Percentiles rank a stretch among this genome's conserved stretches.
These are phyloP conservation scores for Blastocystis sp. DNA, from an alignment of 352 stramenopile genomes.

Conservation along the genomic window DNA sequence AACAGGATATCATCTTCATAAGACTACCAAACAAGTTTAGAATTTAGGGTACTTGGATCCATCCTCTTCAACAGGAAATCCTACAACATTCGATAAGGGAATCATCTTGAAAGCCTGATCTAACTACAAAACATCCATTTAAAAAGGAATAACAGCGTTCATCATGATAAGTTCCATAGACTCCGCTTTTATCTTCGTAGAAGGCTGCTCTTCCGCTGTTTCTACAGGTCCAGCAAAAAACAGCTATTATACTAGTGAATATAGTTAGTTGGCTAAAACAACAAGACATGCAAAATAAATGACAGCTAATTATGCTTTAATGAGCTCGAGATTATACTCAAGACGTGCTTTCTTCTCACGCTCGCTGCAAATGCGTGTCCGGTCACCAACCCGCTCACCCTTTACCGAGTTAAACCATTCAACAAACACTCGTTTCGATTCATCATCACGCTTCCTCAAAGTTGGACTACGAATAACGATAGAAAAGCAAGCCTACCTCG, in stretches of 20 bases:
- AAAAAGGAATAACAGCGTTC: background rate
- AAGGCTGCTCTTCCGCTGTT: background rate
- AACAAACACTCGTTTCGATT: background rate
- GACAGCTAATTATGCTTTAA: background rate
- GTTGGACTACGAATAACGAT: background rate
- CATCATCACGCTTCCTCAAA: background rate
- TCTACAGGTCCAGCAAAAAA: background rate
- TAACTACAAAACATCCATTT: background rate
- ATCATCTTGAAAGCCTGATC: background rate
- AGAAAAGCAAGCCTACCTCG: background rate
- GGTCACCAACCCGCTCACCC: background rate
- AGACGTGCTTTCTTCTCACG: background rate
- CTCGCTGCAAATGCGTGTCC: background rate
- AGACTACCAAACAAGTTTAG: too few species aligned
- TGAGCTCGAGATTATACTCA: background rate
- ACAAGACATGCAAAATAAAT: background rate
- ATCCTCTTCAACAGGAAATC: background rate
- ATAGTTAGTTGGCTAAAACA: background rate
- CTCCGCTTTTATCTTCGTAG: background rate
- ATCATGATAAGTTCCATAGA: background rate
- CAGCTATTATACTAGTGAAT: background rate
- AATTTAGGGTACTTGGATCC: too few species aligned
- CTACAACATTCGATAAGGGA: background rate
- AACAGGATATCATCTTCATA: background rate
- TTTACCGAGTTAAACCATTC: constrained; percentile 32